Conservation (phyloP, 2,329 filamentous ascomycete genomes). For the Grosmannia clavigera region DNA sequence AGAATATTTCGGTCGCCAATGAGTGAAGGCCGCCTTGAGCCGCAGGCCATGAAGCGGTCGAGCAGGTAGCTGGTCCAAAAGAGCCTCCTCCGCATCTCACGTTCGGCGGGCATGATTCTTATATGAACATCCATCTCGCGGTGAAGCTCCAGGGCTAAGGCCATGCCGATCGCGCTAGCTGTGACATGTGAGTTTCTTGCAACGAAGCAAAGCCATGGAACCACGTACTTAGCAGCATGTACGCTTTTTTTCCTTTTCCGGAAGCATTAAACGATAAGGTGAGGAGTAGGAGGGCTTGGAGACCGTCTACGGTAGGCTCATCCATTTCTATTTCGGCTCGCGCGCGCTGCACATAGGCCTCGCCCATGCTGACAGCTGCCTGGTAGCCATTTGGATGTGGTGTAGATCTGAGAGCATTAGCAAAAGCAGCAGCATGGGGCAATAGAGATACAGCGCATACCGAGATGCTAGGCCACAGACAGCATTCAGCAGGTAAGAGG, state of each 20-base stretch:
- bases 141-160: slow-evolving; percentile 68
- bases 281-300: slow-evolving; percentile 66
- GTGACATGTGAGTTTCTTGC: slow-evolving; percentile 20
- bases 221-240: slow-evolving; percentile 65
- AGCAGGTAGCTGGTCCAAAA: slow-evolving; percentile 87
- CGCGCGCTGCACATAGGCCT: slow-evolving; percentile 61
- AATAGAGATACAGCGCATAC: slow-evolving; percentile 22
- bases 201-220: not conserved
- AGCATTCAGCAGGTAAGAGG: slow-evolving; percentile 38
- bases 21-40: slow-evolving; percentile 70
- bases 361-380: slow-evolving; percentile 53
- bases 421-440: not conserved
- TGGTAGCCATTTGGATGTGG: slow-evolving; percentile 55
- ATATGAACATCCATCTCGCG: slow-evolving; percentile 56
- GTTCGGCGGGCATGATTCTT: slow-evolving; percentile 52
- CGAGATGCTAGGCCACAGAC: slow-evolving; percentile 51
- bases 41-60: slow-evolving; percentile 71
- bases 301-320: slow-evolving; percentile 64
- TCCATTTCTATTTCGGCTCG: slow-evolving; percentile 63
- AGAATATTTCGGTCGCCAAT: slow-evolving; percentile 66
- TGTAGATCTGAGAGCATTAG: slow-evolving; percentile 46
- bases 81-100: slow-evolving; percentile 64
- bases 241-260: slow-evolving; percentile 72
- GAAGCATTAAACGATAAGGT: slow-evolving; percentile 64
- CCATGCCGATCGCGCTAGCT: slow-evolving; percentile 73